phyloP scores from a whole-genome alignment of 306 rosid species.

The Cucurbita ficifolia region DNA sequence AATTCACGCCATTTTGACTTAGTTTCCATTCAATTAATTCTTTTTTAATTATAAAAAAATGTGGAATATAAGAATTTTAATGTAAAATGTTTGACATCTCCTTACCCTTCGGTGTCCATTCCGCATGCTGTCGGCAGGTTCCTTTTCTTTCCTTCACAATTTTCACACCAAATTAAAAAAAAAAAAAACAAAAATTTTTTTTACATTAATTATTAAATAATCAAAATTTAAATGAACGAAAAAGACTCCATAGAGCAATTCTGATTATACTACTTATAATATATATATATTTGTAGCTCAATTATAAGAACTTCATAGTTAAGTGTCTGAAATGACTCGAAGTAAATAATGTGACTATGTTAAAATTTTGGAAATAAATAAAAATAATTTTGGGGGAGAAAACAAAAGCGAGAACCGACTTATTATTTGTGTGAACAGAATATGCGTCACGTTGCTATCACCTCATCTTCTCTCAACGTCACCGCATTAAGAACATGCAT shows the following conservation, averaged over 20 bases:
- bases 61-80: too few species aligned
- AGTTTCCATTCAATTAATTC: too few species aligned
- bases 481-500: not conserved
- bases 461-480: not conserved
- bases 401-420: conserved; percentile 34
- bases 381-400: not conserved
- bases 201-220: not conserved
- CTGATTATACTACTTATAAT: too few species aligned
- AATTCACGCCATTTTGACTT: too few species aligned
- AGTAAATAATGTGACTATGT: too few species aligned
- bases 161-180: not conserved
- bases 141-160: not conserved
- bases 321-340: too few species aligned
- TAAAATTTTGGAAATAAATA: too few species aligned
- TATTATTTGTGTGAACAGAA: conserved; percentile 18
- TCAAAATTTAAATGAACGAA: not conserved
- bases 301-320: too few species aligned
- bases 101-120: not conserved
- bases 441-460: conserved; percentile 12
- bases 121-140: conserved; percentile 5
- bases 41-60: too few species aligned
- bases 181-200: too few species aligned
- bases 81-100: not conserved
- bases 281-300: too few species aligned
- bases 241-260: too few species aligned